These are phyloP conservation scores for Pythium sp. DNA, from an alignment of 352 stramenopile genomes.

Conservation along the genomic window DNA sequence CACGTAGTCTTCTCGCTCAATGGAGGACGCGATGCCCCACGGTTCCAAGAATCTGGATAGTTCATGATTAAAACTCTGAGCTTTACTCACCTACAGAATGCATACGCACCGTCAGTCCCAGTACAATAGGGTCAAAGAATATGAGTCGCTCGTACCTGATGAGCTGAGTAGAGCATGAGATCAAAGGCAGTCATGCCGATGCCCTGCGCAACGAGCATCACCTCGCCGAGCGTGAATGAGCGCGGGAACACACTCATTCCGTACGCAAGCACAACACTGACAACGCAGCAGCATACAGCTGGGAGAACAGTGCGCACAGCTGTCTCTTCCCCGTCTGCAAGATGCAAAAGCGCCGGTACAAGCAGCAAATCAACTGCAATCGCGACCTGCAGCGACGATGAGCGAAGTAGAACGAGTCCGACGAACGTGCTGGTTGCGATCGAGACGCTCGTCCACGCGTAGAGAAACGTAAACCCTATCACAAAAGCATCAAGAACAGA, in stretches of 20 bases:
- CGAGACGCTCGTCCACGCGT: slow-evolving; percentile 51
- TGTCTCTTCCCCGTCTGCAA: slow-evolving; percentile 25
- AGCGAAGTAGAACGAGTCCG: slow-evolving; percentile 39
- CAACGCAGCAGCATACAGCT: slow-evolving; percentile 29
- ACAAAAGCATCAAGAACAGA: not conserved
- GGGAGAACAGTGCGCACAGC: slow-evolving; percentile 30
- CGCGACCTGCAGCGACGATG: slow-evolving; percentile 31
- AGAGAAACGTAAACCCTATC: slow-evolving; percentile 45
- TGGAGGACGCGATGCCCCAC: slow-evolving; percentile 28
- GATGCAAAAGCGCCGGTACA: slow-evolving; percentile 21
- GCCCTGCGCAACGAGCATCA: slow-evolving; percentile 58
- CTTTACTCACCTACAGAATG: not conserved
- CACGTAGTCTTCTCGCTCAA: slow-evolving; percentile 39
- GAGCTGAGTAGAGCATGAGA: slow-evolving; percentile 38
- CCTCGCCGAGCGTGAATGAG: slow-evolving; percentile 79
- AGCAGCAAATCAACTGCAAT: slow-evolving; percentile 41
- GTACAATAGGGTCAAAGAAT: not conserved
- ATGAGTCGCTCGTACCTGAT: slow-evolving; percentile 27
- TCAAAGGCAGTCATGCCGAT: slow-evolving; percentile 53
- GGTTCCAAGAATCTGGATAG: slow-evolving; percentile 9
- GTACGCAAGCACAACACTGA: slow-evolving; percentile 35
- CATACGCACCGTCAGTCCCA: not conserved
- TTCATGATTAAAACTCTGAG: not conserved
- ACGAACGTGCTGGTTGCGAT: slow-evolving; percentile 44
- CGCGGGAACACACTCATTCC: slow-evolving; percentile 41